Conservation (phyloP, 768 basidiomycete species). For the Collybia sordida region DNA sequence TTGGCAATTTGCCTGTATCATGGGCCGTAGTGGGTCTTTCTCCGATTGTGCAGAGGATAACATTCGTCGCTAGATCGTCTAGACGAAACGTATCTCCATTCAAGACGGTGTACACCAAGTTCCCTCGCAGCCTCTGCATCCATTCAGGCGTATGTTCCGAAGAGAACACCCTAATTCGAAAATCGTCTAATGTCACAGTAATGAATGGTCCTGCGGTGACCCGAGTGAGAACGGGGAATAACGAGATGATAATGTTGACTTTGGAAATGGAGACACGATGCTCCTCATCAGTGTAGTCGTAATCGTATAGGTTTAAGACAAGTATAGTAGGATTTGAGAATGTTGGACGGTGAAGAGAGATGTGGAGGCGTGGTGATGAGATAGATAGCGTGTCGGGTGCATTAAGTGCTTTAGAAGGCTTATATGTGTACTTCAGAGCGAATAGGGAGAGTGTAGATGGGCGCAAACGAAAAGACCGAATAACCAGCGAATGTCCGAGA, state of each 20-base stretch:
- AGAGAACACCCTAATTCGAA: constrained; percentile 30
- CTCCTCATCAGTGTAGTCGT: constrained; percentile 28
- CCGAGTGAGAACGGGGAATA: constrained; percentile 32
- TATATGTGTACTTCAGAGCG: constrained; percentile 6
- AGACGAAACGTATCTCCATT: constrained; percentile 38
- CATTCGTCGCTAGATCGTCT: constrained; percentile 33
- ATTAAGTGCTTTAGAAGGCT: background rate
- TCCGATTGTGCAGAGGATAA: constrained; percentile 25
- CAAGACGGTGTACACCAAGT: constrained; percentile 36
- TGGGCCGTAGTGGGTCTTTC: background rate
- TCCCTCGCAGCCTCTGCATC: constrained; percentile 33
- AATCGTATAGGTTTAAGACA: constrained; percentile 22
- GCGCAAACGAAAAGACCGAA: constrained; percentile 4
- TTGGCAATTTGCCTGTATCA: background rate
- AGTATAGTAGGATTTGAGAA: constrained; percentile 28
- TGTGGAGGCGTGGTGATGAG: constrained; percentile 11
- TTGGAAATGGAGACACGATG: constrained; percentile 17
- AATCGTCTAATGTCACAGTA: constrained; percentile 33
- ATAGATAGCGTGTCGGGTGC: constrained; percentile 5
- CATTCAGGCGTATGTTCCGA: constrained; percentile 36
- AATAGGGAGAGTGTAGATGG: constrained; percentile 10
- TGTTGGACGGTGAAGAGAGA: constrained; percentile 30
- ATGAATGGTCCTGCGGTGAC: constrained; percentile 28
- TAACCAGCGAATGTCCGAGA: constrained; percentile 1
- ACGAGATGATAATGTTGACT: constrained; percentile 27